Base-by-base conservation (phyloP, 2,329 filamentous ascomycete species). In the Aspergillus cejpii region DNA sequence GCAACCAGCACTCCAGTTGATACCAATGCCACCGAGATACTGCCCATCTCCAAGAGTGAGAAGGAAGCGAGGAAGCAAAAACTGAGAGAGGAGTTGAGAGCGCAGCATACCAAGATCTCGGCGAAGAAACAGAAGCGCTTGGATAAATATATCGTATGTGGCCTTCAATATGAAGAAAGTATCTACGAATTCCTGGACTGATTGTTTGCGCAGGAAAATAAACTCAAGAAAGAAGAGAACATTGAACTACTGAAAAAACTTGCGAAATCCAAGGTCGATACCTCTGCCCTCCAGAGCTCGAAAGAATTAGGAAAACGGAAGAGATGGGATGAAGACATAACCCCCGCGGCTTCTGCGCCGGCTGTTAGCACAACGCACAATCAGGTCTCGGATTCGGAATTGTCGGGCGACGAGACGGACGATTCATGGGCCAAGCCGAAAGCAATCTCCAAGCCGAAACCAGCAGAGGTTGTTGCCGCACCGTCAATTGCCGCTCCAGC, bases 221-320 rank as follows among this genome's bases (percentile, higher is more conserved):
- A 98, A 75, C 74, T 98, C 37, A 86, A 83, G 66, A 96, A 94
- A 66, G 92, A 98, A 62, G 91, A 97, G 66, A 94, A 87, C 59
- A 75, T 87, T 21, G 85, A 82, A 45, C 73, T 98, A 23, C 75
- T 97, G 56, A 85, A 86, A 61, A 90, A 92, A 63, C 76, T 98
- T 20, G 86, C 87, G 14, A 76, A 80, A 49, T 77, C 80, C 43
- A 89, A 85, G 60, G 79, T 92, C 54, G 90, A 97, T 62, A 94
- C 87, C 1, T 87, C 79, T 50, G 71, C 88, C 15, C 84, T 94
- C 49, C 76, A 81, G 46, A 95, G 88, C 63, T 86, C 84, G 41
- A 86, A 80, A 54, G 80, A 81, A 45, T 69, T 97, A 6, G 90
- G 90, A 1, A 69, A 80, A 83, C 54, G 79, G 74, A 42, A 81